Evolutionary conservation across 257 asterid species (phyloP), one percentile per base, ranked within the genome.

Genomic region (Echites panduratus): DNA sequence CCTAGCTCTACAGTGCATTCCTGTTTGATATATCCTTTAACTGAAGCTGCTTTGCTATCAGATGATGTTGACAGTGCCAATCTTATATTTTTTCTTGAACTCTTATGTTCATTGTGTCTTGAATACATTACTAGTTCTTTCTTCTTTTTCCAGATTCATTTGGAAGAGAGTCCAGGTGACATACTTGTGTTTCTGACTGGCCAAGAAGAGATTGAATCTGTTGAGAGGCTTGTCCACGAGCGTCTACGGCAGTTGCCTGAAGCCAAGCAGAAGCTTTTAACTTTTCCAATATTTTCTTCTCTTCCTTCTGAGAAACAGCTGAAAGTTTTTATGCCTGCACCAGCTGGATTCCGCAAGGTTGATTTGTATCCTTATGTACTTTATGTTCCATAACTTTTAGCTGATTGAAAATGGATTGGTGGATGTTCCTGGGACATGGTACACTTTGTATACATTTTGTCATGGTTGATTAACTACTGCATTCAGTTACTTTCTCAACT

Each of bases 131-230:
- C 68, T 17, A 1, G 22, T 68, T 58, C 61, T 54, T 53, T 71
- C 56, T 70, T 80, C 66, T 69, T 83, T 69, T 85, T 70, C 69
- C 76, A 91, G 97, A 91, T 93, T 77, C 98, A 93, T 84, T 79
- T 89, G 71, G 97, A 89, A 75, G 96, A 93, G 79, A 87, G 87
- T 32, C 90, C 93, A 43, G 98, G 98, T 56, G 98, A 93, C 83
- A 77, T 93, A 79, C 97, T 93, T 73, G 98, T 93, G 77, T 93
- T 93, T 81, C 84, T 93, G 83, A 91, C 98, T 75, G 98, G 99
- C 75, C 99, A 94, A 83, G 99, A 94, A 80, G 99, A 94, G 84
- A 94, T 94, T 77, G 99, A 94, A 87, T 91, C 97, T 63, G 85
- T 89, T 64, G 89, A 91, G 86, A 91, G 97, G 81, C 95, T 91